Conservation (phyloP, 78 protist species). For the slime mould (Dictyostelium discoideum) region dicty_2.7 NC_007088.5:5098501-5099000, state of each 20-base stretch:
- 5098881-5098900: not conserved
- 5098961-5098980: slow-evolving; percentile 10
- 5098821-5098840: not conserved
- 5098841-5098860: not conserved
- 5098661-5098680: slow-evolving; percentile 53
- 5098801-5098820: slow-evolving; percentile 8
- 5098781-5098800: not conserved
- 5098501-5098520: slow-evolving; percentile 21
- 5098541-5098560: slow-evolving; percentile 55
- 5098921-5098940: not conserved
- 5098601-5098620: slow-evolving; percentile 17
- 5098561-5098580: slow-evolving; percentile 11
- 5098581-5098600: not conserved
- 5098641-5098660: not conserved
- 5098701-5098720: slow-evolving; percentile 45
- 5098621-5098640: slow-evolving; percentile 6
- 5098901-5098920: not conserved
- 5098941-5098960: not conserved
- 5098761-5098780: slow-evolving; percentile 27
- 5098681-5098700: not conserved
- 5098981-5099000: not conserved
- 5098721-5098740: slow-evolving; percentile 36
- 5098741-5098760: slow-evolving; percentile 30
- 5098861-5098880: not conserved
- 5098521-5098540: slow-evolving; percentile 61